Base-by-base conservation (phyloP, 805 yeast species). In the Wickerhamiella sergipiensis region DNA sequence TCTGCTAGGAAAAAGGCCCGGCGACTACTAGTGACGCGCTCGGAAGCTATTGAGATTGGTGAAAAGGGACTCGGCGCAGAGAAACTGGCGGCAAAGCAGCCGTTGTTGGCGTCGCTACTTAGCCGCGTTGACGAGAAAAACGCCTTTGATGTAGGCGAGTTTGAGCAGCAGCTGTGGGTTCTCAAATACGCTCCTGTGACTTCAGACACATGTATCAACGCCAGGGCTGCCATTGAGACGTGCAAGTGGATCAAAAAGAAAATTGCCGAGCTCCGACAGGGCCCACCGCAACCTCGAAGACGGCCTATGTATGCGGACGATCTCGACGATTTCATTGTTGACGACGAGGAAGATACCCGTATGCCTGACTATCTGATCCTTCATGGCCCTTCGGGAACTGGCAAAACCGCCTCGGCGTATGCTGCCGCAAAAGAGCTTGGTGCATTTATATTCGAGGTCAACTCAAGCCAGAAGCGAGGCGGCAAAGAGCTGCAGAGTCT, bases 381-480 rank as follows among this genome's bases (percentile, higher is more conserved):
- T 1, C 69, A 73, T 51, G 98, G 98, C 0, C 77, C 80, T 0
- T 61, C 72, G 0, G 95, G 95, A 0, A 71, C 78, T 10, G 94
- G 96, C 2, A 90, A 90, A 62, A 81, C 92, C 0, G 73, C 87
- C 0, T 66, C 88, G 0, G 71, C 90, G 0, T 77, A 84, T 56
- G 77, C 94, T 0, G 74, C 82, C 2, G 78, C 83, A 61, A 69
- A 76, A 9, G 79, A 78, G 45, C 56, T 81, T 9, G 69, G 71
- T 18, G 89, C 89, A 0, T 84, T 80, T 57, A 83, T 89, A 2
- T 82, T 84, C 62, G 97, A 90, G 62, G 71, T 89, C 26, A 86
- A 85, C 63, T 71, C 88, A 0, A 77, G 87, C n/a, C 81, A 78
- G 57, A 69, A 77, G 31, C 71, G 97, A 61, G 77, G 87, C 1